Evolutionary conservation across 495 filamentous ascomycete genomes (phyloP).

Genomic region (Aspergillus mulundensis): DNA sequence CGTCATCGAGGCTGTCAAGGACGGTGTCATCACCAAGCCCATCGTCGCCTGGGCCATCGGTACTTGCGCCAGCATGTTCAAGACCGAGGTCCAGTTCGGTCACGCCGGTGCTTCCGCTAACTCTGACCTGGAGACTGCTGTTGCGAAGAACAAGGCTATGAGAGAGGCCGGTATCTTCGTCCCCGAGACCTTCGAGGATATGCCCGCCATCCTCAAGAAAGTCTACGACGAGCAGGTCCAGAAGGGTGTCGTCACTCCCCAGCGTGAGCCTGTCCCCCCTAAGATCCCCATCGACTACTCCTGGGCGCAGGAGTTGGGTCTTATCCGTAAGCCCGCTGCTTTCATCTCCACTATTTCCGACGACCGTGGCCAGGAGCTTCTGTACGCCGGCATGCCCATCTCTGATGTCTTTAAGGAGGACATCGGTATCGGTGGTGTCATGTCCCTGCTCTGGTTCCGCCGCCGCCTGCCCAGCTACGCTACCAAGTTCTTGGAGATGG

Average conservation of each 20-base stretch:
- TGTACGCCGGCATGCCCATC: conserved; percentile 98
- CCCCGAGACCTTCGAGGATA: conserved; percentile 94
- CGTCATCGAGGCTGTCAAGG: conserved; percentile 96
- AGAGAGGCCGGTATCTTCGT: conserved; percentile 89
- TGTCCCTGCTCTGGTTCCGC: conserved; percentile 99
- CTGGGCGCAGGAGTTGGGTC: conserved; percentile 98
- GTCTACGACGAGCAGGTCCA: conserved; percentile 85
- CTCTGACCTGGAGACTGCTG: conserved; percentile 96
- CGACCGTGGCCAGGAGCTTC: conserved; percentile 97
- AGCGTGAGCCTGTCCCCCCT: conserved; percentile 84
- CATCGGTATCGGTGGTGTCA: conserved; percentile 98
- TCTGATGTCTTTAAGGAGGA: conserved; percentile 99
- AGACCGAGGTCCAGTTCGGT: conserved; percentile 99
- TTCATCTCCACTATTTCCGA: conserved; percentile 99
- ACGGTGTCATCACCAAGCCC: conserved; percentile 91
- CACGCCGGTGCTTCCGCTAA: conserved; percentile 98
- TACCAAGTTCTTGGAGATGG: conserved; percentile 99
- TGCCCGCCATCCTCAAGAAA: conserved; percentile 66
- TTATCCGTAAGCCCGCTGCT: conserved; percentile 98
- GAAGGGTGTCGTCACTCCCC: conserved; percentile 76
- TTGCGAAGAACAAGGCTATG: conserved; percentile 95
- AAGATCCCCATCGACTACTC: conserved; percentile 99
- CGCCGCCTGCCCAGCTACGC: conserved; percentile 94
- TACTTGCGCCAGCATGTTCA: conserved; percentile 99
- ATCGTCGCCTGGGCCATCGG: conserved; percentile 99